Evolutionary conservation across 2,329 filamentous ascomycete species (phyloP), one percentile per base, ranked within the genome.

Genomic region (Xylaria sp.): DNA sequence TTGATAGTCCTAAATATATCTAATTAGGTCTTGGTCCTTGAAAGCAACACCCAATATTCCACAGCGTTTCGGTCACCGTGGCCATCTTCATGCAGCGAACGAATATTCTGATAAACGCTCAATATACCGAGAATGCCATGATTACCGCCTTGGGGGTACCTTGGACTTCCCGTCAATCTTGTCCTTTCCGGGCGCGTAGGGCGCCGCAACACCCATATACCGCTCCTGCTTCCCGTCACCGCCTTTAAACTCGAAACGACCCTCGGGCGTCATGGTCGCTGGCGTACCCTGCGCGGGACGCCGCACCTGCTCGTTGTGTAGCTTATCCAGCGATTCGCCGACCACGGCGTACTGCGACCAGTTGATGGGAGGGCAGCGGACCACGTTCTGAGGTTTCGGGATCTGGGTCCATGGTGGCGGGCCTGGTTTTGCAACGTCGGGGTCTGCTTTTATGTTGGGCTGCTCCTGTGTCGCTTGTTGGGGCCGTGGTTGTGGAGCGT

Each of bases 291-390:
- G 83, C 9, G 81, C 82, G 1, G 93, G 94, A 63, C 88, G 86
- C 58, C 83, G 81, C 61, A 90, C 82, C 81, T 97, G 94, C 76
- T 97, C 92, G 59, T 89, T 87, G 78, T 97, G 94, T 71, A 97
- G 84, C 78, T 90, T 92, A 79, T 97, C 93, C 42, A 97, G 84
- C 1, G 93, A 89, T 68, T 93, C 91, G 58, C 93, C 94, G 3
- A 96, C 89, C n/a, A 97, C 86, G 74, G 93, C 93, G 79, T 98
- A 98, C 77, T 97, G 94, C 13, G 90, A 89, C 95, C 95, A 98
- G 82, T 97, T 97, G 76, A 98, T 90, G 9, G 93, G 92, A 9
- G 95, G 95, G 81, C 91, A 93, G 48, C 94, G 90, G 31, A 97
- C 90, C 0, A 98, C 84, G 73, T 92, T 92, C 79, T 97, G 95